Evolutionary conservation across 331 rosid species (phyloP).

Genomic region (Cucumis variabilis): DNA sequence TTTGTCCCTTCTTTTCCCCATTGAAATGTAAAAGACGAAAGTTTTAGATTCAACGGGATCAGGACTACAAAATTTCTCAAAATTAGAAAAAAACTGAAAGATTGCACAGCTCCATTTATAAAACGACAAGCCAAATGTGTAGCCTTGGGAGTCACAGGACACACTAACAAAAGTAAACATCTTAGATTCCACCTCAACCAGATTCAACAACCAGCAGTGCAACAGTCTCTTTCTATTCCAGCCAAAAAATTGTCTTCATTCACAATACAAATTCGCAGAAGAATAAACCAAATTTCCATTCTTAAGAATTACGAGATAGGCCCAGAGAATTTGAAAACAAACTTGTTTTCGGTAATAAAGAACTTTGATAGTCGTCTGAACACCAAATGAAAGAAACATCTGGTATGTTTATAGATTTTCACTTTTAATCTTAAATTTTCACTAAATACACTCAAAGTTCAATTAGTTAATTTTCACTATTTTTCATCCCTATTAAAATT

Average conservation of each 20-base stretch:
- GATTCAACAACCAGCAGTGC: background rate
- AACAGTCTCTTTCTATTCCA: background rate
- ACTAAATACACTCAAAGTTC: no score
- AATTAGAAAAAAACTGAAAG: background rate
- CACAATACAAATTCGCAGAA: background rate
- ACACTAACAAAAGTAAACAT: background rate
- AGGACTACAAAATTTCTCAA: background rate
- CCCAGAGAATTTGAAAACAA: no score
- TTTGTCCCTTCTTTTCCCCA: background rate
- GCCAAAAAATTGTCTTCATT: background rate
- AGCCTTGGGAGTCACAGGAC: background rate
- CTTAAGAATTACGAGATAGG: background rate
- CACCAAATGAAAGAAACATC: no score
- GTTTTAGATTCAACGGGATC: background rate
- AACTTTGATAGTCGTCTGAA: no score
- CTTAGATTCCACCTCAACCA: background rate
- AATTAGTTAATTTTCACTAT: no score
- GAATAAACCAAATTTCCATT: background rate
- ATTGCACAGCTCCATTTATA: background rate
- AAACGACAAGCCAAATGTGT: background rate
- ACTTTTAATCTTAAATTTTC: no score
- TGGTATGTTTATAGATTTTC: no score
- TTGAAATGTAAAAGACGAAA: background rate
- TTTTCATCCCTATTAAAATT: no score
- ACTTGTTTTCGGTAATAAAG: background rate